Conservation (phyloP, 257 asterid species). For the Leonotis leonurus region DNA sequence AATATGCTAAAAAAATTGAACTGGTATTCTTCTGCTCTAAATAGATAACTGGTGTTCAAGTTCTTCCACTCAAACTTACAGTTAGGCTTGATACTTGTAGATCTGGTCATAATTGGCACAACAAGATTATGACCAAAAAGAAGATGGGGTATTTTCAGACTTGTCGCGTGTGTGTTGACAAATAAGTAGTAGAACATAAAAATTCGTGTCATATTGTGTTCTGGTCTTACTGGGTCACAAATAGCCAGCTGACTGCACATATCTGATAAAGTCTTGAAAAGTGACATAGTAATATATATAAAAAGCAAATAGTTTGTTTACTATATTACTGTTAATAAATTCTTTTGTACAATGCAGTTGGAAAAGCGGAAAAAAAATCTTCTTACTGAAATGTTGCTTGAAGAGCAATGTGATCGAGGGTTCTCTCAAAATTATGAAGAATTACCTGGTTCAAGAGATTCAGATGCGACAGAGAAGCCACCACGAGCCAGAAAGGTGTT, state of each 20-base stretch:
- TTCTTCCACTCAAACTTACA: slow-evolving; percentile 4
- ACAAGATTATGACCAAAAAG: neutral
- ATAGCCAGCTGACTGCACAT: neutral
- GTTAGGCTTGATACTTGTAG: neutral
- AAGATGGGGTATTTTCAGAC: neutral
- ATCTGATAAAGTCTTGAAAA: neutral
- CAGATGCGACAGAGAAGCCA: slow-evolving; percentile 39
- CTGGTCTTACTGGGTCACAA: no score
- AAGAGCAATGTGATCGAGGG: slow-evolving; percentile 59
- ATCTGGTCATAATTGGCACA: neutral
- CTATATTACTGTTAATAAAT: no score
- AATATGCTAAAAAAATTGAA: slow-evolving; percentile 39
- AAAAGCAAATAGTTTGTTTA: no score
- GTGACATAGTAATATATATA: neutral
- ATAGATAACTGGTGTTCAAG: neutral
- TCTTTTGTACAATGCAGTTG: slow-evolving; percentile 29
- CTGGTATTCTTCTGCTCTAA: slow-evolving; percentile 37
- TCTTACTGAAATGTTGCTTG: slow-evolving; percentile 51
- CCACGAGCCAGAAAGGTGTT: slow-evolving; percentile 56
- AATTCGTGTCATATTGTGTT: no score
- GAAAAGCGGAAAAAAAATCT: slow-evolving; percentile 56
- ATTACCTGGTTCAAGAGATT: slow-evolving; percentile 39
- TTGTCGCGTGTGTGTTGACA: no score
- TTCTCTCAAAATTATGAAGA: slow-evolving; percentile 39
- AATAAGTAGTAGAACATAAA: no score